Conservation (phyloP, 768 basidiomycete genomes). For the Suillus americanus region DNA sequence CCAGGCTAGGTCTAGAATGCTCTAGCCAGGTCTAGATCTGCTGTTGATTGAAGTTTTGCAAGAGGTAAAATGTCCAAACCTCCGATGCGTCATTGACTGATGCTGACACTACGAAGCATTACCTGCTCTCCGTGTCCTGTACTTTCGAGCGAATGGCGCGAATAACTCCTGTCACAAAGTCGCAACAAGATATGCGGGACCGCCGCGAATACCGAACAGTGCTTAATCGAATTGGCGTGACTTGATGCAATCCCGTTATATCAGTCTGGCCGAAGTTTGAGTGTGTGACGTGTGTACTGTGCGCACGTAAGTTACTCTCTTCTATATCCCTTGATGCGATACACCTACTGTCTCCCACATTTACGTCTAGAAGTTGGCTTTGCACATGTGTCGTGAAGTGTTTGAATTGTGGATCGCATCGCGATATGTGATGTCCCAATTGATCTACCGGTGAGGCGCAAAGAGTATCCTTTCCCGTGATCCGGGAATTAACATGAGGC, state of each 20-base stretch:
- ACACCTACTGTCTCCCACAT: neutral
- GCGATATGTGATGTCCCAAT: neutral
- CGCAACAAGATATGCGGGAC: neutral
- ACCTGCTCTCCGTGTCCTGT: neutral
- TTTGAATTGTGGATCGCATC: neutral
- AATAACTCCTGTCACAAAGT: neutral
- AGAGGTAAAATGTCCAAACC: too few relatives aligned
- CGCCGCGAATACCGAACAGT: neutral
- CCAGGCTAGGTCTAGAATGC: too few relatives aligned
- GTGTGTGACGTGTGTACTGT: neutral
- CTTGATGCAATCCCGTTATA: neutral
- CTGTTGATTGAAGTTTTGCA: too few relatives aligned
- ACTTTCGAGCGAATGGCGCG: neutral
- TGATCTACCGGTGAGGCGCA: too few relatives aligned
- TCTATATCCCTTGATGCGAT: neutral
- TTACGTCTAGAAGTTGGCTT: neutral
- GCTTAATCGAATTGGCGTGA: neutral
- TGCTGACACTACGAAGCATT: neutral
- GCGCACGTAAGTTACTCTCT: neutral
- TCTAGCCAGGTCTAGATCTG: too few relatives aligned
- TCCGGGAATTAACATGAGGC: neutral
- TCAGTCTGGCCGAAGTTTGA: neutral
- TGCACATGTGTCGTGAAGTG: neutral
- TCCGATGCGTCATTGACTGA: neutral
- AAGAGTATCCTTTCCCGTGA: neutral